These are phyloP conservation scores for Lachancea fermentati DNA, from an alignment of 805 yeast species.

Conservation along the genomic window DNA sequence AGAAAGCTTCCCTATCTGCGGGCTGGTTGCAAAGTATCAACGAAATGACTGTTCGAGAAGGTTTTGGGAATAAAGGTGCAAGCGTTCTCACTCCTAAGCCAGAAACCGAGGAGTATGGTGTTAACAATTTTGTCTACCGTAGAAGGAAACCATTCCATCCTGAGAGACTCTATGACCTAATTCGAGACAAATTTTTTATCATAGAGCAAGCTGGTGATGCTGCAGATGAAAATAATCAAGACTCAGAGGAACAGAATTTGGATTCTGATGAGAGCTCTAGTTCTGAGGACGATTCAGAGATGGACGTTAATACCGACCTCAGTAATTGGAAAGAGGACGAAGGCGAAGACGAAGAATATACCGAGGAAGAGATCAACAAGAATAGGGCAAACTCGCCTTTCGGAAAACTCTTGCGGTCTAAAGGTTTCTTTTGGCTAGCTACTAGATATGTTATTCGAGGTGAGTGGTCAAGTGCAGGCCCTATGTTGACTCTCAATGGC, in stretches of 20 bases:
- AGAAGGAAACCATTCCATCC: constrained; percentile 44
- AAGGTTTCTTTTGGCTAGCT: constrained; percentile 44
- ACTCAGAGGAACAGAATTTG: constrained; percentile 29
- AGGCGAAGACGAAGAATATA: constrained; percentile 29
- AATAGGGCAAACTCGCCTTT: constrained; percentile 36
- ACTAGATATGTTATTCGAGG: constrained; percentile 37
- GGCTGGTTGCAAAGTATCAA: constrained; percentile 42
- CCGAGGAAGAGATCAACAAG: constrained; percentile 28
- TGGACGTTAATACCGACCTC: constrained; percentile 25
- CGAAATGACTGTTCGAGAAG: constrained; percentile 36
- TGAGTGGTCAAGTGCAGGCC: constrained; percentile 42
- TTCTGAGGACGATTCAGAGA: constrained; percentile 33
- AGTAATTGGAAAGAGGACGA: constrained; percentile 30
- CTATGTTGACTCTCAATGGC: constrained; percentile 37
- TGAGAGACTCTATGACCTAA: constrained; percentile 33
- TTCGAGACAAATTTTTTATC: constrained; percentile 36
- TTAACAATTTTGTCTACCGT: constrained; percentile 38
- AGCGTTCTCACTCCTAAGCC: constrained; percentile 37
- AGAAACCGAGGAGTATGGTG: constrained; percentile 43
- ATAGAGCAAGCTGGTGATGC: constrained; percentile 44
- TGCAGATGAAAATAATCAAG: constrained; percentile 38
- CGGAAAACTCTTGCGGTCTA: constrained; percentile 36
- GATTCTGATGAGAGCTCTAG: constrained; percentile 21
- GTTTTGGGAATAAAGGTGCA: constrained; percentile 22
- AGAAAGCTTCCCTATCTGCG: constrained; percentile 39